Evolutionary conservation across 2,329 filamentous ascomycete species (phyloP), one percentile per base, ranked within the genome.

Genomic region (Ophiostoma sp.): DNA sequence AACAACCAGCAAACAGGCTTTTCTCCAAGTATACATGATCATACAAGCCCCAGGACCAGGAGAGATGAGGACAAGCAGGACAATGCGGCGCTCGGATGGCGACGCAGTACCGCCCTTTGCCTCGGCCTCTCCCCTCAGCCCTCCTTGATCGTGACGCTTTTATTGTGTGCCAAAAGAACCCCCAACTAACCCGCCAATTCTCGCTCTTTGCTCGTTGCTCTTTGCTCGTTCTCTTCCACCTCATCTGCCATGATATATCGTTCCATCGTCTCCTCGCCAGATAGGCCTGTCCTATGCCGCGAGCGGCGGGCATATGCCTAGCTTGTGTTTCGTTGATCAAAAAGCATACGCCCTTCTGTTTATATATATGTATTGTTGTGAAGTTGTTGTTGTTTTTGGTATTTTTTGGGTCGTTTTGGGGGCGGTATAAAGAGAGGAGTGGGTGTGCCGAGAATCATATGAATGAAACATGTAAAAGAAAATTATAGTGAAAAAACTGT

Each of bases 371-470:
- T 65, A 23, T 41, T 31, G 17, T 65, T 27, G 62, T 65, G 27
- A 31, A 31, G 11, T 62, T 13, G 23, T 31, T 60, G 39, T 33
- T 31, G 10, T 65, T 65, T 65, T 65, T 39, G 13, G 35, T 68
- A 4, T 15, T 11, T 11, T 20, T 71, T 68, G 17, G 5, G 44
- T 48, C 44, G 44, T 69, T 69, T 71, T 70, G 67, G 8, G 27
- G 44, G 36, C 57, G 54, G 35, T 41, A 60, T 68, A 66, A 52
- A 69, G 60, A 60, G 36, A 65, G 39, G 70, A 71, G 72, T 72
- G 72, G 71, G 65, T 67, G 20, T n/a, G 39, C 52, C 39, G 65
- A 20, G 39, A 35, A 31, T 52, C 52, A 62, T 68, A n/a, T 13
- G 41, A 33, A 36, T 62, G 39, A 35, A 62, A 39, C 13, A 57